Evolutionary conservation across 1,284 basidiomycete genomes (phyloP).

Genomic region (Gomphus sp.): DNA sequence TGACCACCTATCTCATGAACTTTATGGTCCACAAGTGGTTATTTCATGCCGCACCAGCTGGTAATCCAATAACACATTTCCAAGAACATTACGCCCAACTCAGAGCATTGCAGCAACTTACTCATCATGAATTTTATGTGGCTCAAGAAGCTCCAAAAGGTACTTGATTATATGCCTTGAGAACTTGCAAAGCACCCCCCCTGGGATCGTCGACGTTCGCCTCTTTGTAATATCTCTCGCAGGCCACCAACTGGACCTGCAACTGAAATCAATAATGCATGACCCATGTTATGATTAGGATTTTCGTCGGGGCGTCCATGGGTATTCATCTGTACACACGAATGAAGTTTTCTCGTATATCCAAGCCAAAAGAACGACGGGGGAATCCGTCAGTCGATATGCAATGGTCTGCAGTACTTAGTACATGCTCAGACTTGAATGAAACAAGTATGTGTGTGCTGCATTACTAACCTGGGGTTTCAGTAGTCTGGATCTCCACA

Average conservation of each 20-base stretch:
- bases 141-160: constrained; percentile 12
- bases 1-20: constrained; percentile 14
- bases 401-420: constrained; percentile 9
- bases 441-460: not conserved
- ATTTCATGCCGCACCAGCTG: constrained; percentile 13
- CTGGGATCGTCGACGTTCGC: not conserved
- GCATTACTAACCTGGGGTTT: too few species aligned
- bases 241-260: constrained; percentile 10
- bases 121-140: constrained; percentile 11
- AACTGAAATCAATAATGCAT: constrained; percentile 12
- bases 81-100: not conserved
- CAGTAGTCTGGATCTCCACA: too few species aligned
- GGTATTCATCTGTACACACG: constrained; percentile 13
- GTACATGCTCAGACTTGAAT: not conserved
- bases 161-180: constrained; percentile 6
- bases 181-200: not conserved
- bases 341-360: constrained; percentile 13
- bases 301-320: constrained; percentile 13
- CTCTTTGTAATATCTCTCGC: constrained; percentile 14
- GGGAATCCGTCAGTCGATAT: constrained; percentile 14
- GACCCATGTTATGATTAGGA: constrained; percentile 7
- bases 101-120: constrained; percentile 1
- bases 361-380: constrained; percentile 14
- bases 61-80: not conserved
- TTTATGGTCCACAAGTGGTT: constrained; percentile 13